Evolutionary conservation across 108 stramenopile genomes (phyloP).

Genomic region (Skeletonema potamos): DNA sequence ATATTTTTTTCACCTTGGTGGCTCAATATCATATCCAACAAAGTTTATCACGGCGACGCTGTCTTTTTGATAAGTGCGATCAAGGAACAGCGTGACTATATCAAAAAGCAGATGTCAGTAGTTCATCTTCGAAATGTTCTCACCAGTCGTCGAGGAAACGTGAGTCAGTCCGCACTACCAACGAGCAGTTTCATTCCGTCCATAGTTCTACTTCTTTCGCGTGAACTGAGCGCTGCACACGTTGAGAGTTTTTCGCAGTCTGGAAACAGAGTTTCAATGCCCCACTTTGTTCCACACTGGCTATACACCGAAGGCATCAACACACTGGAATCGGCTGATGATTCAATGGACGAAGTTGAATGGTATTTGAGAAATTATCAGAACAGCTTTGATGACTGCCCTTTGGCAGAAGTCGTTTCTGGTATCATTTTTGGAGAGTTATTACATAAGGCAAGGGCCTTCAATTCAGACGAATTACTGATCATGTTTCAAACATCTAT

Average conservation of each 20-base stretch:
- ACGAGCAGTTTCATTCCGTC: not conserved
- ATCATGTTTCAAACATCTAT: slow-evolving; percentile 16
- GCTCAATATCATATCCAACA: slow-evolving; percentile 1
- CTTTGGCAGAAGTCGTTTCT: slow-evolving; percentile 11
- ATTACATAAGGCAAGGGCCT: not conserved
- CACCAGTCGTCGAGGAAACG: not conserved
- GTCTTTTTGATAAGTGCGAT: slow-evolving; percentile 5
- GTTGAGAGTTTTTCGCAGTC: not conserved
- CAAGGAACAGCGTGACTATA: not conserved
- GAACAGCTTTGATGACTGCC: slow-evolving; percentile 12
- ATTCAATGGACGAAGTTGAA: slow-evolving; percentile 1
- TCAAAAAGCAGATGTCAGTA: slow-evolving; percentile 12
- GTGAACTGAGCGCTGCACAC: not conserved
- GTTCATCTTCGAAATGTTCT: slow-evolving; percentile 11
- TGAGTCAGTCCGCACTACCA: not conserved
- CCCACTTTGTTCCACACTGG: slow-evolving; percentile 21
- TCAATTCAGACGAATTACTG: slow-evolving; percentile 12
- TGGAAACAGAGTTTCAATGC: slow-evolving; percentile 8
- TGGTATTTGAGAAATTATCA: slow-evolving; percentile 13
- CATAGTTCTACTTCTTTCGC: not conserved
- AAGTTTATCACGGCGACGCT: slow-evolving; percentile 2
- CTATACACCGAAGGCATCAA: not conserved
- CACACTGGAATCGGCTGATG: not conserved
- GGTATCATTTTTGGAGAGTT: slow-evolving; percentile 14
- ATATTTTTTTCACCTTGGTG: slow-evolving; percentile 9